Percentiles rank a stretch among this genome's conserved stretches.
Conservation (phyloP, 2,329 filamentous ascomycete genomes). For the Aureobasidium sp. region DNA sequence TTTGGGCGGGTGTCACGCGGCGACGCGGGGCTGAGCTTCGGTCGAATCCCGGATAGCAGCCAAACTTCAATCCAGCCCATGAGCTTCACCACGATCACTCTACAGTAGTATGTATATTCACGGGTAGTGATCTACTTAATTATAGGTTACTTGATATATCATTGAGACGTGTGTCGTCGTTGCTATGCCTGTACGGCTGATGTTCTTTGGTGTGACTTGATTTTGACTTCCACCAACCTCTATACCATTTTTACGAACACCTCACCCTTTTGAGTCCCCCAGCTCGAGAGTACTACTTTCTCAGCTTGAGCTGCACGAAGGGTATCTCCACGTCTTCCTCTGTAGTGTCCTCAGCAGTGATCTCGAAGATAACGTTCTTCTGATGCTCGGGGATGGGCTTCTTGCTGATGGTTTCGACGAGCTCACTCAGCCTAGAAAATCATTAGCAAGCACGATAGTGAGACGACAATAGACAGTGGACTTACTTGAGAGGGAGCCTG, state of each 20-base stretch:
- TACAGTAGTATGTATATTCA: too few species aligned
- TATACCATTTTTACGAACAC: neutral
- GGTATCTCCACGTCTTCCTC: constrained; percentile 96
- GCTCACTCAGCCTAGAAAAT: constrained; percentile 63
- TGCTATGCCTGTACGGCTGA: neutral
- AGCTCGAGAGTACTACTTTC: constrained; percentile 26
- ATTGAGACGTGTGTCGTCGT: neutral
- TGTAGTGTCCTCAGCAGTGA: constrained; percentile 79
- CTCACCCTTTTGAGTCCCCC: neutral
- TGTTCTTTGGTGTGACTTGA: neutral
- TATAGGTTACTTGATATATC: neutral
- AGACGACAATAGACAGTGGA: constrained; percentile 18
- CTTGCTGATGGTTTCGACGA: constrained; percentile 84
- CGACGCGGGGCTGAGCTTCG: too few species aligned
- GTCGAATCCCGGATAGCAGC: too few species aligned
- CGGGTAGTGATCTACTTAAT: neutral
- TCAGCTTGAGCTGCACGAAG: constrained; percentile 82
- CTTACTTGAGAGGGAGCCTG: constrained; percentile 61
- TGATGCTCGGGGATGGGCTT: constrained; percentile 86
- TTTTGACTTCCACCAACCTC: neutral
- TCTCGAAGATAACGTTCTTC: constrained; percentile 93
- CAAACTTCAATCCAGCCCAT: too few species aligned
- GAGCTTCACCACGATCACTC: too few species aligned
- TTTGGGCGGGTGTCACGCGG: too few species aligned
- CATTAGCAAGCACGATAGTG: constrained; percentile 20